Conservation (phyloP, 441 rosid genomes). For the Rhodomyrtus psidioides region DNA sequence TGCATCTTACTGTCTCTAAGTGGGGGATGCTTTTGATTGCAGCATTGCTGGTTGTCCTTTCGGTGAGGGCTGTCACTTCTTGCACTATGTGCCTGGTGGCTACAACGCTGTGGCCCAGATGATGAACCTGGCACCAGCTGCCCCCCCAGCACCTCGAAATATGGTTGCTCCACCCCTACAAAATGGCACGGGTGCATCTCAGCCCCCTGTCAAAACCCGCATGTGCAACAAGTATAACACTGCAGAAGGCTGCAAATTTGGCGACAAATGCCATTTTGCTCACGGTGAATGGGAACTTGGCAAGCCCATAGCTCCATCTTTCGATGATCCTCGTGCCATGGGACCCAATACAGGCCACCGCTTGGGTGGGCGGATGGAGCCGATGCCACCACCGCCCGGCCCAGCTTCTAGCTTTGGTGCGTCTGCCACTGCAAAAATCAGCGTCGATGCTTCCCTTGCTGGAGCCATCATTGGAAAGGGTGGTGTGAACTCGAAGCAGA, state of each 20-base stretch:
- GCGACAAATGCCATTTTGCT: conserved; percentile 66
- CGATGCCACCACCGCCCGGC: conserved; percentile 16
- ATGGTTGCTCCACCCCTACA: conserved; percentile 18
- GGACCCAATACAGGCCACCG: conserved; percentile 37
- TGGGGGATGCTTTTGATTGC: conserved; percentile 17
- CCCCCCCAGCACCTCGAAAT: conserved; percentile 28
- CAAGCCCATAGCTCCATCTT: conserved; percentile 27
- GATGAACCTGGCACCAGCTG: conserved; percentile 43
- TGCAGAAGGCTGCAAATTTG: conserved; percentile 71
- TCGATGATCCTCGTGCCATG: conserved; percentile 37
- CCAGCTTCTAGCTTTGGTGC: conserved; percentile 55
- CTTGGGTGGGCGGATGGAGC: conserved; percentile 29
- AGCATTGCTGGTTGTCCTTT: conserved; percentile 86
- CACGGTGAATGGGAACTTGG: conserved; percentile 82
- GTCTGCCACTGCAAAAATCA: conserved; percentile 56
- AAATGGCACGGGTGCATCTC: conserved; percentile 35
- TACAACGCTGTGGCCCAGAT: conserved; percentile 67
- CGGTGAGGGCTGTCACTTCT: conserved; percentile 83
- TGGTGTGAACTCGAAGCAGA: conserved; percentile 69
- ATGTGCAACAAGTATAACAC: conserved; percentile 50
- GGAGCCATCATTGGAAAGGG: conserved; percentile 83
- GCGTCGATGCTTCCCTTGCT: conserved; percentile 71
- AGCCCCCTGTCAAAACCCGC: conserved; percentile 38
- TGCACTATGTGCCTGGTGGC: conserved; percentile 78
- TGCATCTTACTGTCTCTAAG: background rate